Conservation (phyloP, 768 basidiomycete species). For the Hygrophorus russula region DNA sequence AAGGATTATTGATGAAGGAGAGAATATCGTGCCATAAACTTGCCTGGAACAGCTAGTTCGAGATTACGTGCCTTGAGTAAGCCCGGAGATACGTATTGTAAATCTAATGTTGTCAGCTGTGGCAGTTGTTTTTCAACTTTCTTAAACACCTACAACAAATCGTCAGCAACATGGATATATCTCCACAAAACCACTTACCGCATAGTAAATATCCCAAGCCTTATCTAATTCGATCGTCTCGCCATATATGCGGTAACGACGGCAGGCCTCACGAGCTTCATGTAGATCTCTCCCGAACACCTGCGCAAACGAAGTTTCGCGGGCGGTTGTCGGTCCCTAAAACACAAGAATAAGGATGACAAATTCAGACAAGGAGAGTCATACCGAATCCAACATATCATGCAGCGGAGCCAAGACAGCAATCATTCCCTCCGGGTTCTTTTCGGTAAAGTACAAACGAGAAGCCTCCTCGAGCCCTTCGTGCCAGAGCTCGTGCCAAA, state of each 20-base stretch:
- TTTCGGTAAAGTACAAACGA: slow-evolving; percentile 90
- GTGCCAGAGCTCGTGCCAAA: slow-evolving; percentile 99
- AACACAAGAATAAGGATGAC: slow-evolving; percentile 1
- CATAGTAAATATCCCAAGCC: slow-evolving; percentile 99
- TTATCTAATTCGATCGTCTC: slow-evolving; percentile 87
- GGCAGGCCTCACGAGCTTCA: slow-evolving; percentile 86
- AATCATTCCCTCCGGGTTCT: slow-evolving; percentile 97
- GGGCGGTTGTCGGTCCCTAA: slow-evolving; percentile 86
- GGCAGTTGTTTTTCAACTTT: slow-evolving; percentile 92
- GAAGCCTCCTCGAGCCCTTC: slow-evolving; percentile 98
- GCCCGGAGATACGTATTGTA: slow-evolving; percentile 95
- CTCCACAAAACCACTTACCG: slow-evolving; percentile 35
- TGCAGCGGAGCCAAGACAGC: slow-evolving; percentile 86
- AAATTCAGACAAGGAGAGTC: slow-evolving; percentile 12
- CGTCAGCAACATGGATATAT: not conserved
- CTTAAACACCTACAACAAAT: slow-evolving; percentile 67
- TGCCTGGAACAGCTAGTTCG: slow-evolving; percentile 93
- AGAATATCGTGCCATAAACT: slow-evolving; percentile 7
- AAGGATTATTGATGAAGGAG: not conserved
- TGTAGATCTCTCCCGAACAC: slow-evolving; percentile 86
- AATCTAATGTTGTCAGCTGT: slow-evolving; percentile 76
- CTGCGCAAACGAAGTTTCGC: slow-evolving; percentile 92
- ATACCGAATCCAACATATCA: slow-evolving; percentile 77
- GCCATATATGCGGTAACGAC: slow-evolving; percentile 74
- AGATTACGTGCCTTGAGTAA: slow-evolving; percentile 81